phyloP scores from a whole-genome alignment of 805 yeast genomes.

The Dipodascus albidus region DNA sequence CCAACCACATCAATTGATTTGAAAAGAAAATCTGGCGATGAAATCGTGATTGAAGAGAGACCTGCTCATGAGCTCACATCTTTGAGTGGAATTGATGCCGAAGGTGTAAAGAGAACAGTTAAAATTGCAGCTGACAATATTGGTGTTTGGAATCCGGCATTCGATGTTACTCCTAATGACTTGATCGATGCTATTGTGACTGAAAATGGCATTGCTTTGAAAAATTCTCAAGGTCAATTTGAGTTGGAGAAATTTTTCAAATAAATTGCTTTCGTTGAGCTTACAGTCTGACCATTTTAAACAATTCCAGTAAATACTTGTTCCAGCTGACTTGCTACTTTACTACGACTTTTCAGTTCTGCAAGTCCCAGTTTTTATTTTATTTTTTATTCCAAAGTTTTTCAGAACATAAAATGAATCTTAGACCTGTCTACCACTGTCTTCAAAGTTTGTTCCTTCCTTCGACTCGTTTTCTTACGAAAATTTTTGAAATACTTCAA shows the following conservation, averaged over 20 bases:
- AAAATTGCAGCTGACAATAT: constrained; percentile 80
- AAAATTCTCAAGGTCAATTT: constrained; percentile 40
- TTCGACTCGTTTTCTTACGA: too few relatives aligned
- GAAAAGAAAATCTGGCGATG: constrained; percentile 52
- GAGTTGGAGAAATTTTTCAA: constrained; percentile 24
- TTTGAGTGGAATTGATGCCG: constrained; percentile 42
- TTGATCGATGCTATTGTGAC: constrained; percentile 85
- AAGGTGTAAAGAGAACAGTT: constrained; percentile 35
- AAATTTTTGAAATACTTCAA: too few relatives aligned
- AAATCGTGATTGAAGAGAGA: constrained; percentile 79
- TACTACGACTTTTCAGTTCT: too few relatives aligned
- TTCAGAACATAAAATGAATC: background rate
- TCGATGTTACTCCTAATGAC: constrained; percentile 81
- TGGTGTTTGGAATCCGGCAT: constrained; percentile 91
- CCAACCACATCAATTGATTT: constrained; percentile 86
- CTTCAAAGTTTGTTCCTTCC: too few relatives aligned
- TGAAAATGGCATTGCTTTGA: constrained; percentile 51
- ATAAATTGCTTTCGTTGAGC: too few relatives aligned
- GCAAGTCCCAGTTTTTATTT: too few relatives aligned
- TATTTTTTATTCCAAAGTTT: too few relatives aligned
- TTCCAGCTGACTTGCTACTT: too few relatives aligned
- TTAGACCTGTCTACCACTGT: background rate
- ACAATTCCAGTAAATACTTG: too few relatives aligned
- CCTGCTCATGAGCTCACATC: constrained; percentile 69
- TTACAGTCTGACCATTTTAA: too few relatives aligned